These are phyloP conservation scores for Tuber microsphaerosporum DNA, from an alignment of 495 filamentous ascomycete species.

Conservation along the genomic window DNA sequence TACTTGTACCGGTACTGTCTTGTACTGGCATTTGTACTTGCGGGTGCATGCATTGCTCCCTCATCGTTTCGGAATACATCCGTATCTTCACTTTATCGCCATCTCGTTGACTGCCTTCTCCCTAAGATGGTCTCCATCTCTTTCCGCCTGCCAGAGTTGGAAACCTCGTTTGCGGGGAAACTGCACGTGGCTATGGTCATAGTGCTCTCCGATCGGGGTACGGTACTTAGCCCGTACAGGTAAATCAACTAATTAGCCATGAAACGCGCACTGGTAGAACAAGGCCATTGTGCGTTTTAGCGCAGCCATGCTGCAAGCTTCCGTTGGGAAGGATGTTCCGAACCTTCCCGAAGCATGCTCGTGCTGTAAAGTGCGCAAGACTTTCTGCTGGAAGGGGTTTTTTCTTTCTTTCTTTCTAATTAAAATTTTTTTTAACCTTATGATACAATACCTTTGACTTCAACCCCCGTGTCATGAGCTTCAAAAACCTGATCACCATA, in stretches of 20 bases:
- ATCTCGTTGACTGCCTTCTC: background rate
- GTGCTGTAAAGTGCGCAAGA: background rate
- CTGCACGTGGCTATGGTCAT: background rate
- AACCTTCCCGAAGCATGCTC: background rate
- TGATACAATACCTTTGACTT: background rate
- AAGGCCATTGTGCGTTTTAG: background rate
- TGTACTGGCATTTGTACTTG: background rate
- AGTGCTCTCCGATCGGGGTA: background rate
- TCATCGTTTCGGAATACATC: background rate
- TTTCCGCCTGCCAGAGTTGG: background rate
- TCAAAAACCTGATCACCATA: background rate
- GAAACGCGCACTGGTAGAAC: background rate
- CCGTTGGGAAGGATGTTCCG: background rate
- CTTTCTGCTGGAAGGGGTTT: background rate
- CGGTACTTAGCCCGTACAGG: background rate
- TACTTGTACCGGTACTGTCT: background rate
- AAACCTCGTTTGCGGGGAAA: slow-evolving; percentile 4
- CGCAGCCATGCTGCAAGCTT: background rate
- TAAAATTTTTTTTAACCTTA: background rate
- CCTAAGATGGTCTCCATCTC: background rate
- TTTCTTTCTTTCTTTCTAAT: background rate
- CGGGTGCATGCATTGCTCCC: background rate
- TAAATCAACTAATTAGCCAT: background rate
- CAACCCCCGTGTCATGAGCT: background rate
- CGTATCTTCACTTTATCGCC: background rate